phyloP scores from a whole-genome alignment of 306 rosid species.

The Erythrophleum fordii region DNA sequence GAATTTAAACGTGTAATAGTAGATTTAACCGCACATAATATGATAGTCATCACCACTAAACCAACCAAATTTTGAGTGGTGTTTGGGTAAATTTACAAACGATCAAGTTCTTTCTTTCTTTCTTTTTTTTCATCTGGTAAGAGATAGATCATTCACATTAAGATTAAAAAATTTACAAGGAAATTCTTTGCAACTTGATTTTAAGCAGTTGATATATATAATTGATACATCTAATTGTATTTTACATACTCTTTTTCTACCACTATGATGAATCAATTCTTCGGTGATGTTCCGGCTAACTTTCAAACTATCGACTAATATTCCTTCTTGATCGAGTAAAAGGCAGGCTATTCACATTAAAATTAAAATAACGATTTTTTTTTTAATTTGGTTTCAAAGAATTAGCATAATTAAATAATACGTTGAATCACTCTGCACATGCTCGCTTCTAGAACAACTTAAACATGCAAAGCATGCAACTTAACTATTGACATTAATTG shows the following conservation, averaged over 20 bases:
- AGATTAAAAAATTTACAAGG: background rate
- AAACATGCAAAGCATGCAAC: background rate
- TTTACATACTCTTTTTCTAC: background rate
- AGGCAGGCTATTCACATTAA: background rate
- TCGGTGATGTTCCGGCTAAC: background rate
- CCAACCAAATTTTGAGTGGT: background rate
- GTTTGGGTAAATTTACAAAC: background rate
- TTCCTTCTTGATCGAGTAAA: background rate
- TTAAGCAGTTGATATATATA: background rate
- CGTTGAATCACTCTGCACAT: background rate
- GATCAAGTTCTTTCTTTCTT: too few relatives aligned
- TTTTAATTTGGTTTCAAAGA: too few relatives aligned
- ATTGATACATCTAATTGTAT: background rate
- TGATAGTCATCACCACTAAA: background rate
- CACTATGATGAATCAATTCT: background rate
- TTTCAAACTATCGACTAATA: background rate
- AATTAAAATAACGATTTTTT: background rate
- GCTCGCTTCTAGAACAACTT: background rate
- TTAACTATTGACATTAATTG: background rate
- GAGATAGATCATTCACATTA: background rate
- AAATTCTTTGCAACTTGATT: background rate
- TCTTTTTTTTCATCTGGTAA: too few relatives aligned
- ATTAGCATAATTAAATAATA: background rate
- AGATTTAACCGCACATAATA: too few relatives aligned
- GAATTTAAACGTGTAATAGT: too few relatives aligned